Base-by-base conservation (phyloP, 139 green algal genomes). In the Dunaliella primolecta region DNA sequence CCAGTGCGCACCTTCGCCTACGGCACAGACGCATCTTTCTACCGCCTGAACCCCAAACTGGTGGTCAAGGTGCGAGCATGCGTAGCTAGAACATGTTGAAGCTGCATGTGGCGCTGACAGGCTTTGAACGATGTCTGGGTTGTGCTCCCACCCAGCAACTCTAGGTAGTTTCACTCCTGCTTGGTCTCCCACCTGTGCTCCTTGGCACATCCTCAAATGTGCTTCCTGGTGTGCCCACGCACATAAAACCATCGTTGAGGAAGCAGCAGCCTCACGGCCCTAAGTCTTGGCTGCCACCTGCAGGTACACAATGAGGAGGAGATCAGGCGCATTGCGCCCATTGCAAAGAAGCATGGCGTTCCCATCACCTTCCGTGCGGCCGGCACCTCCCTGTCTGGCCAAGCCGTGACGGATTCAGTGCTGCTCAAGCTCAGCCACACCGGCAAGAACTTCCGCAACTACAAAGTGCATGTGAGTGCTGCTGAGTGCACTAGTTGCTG, bases 401-500 rank as follows among this genome's bases (percentile, higher is more conserved):
- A 97, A 84, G 97, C 97, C 21, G 89, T 99, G 75, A 98, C 95
- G 0, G 97, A 99, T 89, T 95, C 88, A 27, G 96, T 99, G 46
- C 93, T 99, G 81, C 86, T 99, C 2, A 99, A 99, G 95, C 90
- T 99, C 36, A 96, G 91, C 86, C 97, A 99, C 89, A 96, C 93
- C 24, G 97, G 97, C 71, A 96, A 95, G 89, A 98, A 98, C 93
- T 99, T 98, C 92, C 86, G 97, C 36, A 94, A 95, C 85, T 98
- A 94, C 92, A 87, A 91, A 29, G 94, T 99, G 30, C 94, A 97
- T 64, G 95, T 96, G 82, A 91, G 92, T 81, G 2, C 27, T 20
- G n/a, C n/a, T 25, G 25, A 57, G 34, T 75, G 57, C 57, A 24
- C 57, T 75, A n/a, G 23, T 75, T 75, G 57, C 24, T 75, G 57